phyloP scores from a whole-genome alignment of 2,329 filamentous ascomycete genomes.

The Teratosphaeria epicoccoides region DNA sequence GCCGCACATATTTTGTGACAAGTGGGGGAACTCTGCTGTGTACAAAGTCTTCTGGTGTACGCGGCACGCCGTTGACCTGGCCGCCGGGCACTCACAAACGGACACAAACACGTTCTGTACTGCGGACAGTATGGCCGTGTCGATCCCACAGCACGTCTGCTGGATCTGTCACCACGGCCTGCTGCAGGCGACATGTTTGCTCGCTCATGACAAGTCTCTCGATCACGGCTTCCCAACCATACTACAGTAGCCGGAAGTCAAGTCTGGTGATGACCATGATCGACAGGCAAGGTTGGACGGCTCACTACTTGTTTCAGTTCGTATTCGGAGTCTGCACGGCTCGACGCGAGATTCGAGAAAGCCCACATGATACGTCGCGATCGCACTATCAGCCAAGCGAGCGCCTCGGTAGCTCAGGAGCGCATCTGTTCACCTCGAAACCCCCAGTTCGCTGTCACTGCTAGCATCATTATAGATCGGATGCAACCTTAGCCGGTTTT shows the following conservation, averaged over 20 bases:
- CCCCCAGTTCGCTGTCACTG: neutral
- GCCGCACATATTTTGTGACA: neutral
- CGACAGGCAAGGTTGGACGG: neutral
- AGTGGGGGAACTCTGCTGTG: neutral
- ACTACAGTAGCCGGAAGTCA: too few relatives aligned
- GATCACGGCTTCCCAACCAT: neutral
- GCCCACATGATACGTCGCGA: neutral
- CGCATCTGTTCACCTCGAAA: neutral
- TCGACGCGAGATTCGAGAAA: neutral
- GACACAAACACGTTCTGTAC: neutral
- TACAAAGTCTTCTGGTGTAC: neutral
- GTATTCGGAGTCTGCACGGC: neutral
- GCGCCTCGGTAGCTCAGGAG: constrained; percentile 5
- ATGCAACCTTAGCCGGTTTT: neutral
- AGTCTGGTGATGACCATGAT: neutral
- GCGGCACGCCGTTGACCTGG: neutral
- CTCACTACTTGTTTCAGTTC: neutral
- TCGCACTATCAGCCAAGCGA: neutral
- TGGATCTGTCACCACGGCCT: neutral
- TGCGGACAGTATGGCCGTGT: neutral
- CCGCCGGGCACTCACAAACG: neutral
- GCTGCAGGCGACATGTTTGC: neutral
- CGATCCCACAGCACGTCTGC: neutral
- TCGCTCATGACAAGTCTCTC: neutral
- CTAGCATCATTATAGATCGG: constrained; percentile 2